These are phyloP conservation scores for Henckelia pumila DNA, from an alignment of 257 asterid species.

Conservation along the genomic window DNA sequence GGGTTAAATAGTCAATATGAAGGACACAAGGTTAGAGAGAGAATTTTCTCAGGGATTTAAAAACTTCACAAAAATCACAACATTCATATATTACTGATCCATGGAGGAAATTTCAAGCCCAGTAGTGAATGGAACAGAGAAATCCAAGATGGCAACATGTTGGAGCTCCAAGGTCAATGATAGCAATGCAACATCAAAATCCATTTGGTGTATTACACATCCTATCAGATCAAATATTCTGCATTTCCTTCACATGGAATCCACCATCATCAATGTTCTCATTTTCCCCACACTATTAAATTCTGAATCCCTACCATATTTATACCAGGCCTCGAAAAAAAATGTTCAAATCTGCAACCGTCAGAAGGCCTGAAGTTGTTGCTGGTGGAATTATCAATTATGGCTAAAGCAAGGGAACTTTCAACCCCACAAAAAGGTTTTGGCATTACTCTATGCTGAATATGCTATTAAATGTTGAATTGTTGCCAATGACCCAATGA, in stretches of 20 bases:
- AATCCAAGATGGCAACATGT: background rate
- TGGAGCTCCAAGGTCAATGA: background rate
- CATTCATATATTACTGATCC: background rate
- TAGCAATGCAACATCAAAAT: background rate
- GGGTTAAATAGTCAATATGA: background rate
- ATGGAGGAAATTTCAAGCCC: background rate
- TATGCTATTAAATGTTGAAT: background rate
- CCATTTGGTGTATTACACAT: background rate
- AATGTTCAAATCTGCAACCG: background rate
- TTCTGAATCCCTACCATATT: background rate
- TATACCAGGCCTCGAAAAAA: background rate
- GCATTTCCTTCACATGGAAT: conserved; percentile 1
- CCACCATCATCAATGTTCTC: conserved; percentile 2
- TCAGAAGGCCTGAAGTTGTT: background rate
- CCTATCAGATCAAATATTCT: background rate
- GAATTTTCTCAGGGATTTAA: too few species aligned
- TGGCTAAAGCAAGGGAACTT: background rate
- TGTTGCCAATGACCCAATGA: background rate
- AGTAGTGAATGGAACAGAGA: background rate
- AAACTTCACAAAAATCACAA: too few species aligned
- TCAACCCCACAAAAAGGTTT: background rate
- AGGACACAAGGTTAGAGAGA: background rate
- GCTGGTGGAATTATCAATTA: background rate
- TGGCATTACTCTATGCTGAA: background rate
- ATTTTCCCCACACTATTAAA: background rate